Conservation (phyloP, 1,139 yeast species). For the Casaregolazyma lundiana region DNA sequence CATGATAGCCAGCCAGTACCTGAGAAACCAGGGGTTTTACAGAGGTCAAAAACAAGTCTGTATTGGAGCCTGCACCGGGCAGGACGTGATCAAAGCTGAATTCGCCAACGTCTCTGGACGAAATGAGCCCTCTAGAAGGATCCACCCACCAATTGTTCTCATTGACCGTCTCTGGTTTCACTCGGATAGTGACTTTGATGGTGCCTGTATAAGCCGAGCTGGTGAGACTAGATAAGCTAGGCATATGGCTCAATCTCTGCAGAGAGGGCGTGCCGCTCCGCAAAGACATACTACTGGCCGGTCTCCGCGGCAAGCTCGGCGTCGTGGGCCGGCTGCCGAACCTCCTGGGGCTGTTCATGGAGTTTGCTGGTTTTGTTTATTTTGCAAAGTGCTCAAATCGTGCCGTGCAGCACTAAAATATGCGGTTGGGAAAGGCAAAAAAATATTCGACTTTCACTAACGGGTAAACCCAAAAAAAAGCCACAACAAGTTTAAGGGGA, state of each 20-base stretch:
- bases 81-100: slow-evolving; percentile 68
- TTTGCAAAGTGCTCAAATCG: no score
- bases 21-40: slow-evolving; percentile 61
- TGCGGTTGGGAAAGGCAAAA: neutral
- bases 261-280: slow-evolving; percentile 28
- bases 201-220: slow-evolving; percentile 29
- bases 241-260: slow-evolving; percentile 13
- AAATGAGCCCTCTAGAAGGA: slow-evolving; percentile 20
- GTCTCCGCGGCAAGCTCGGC: slow-evolving; percentile 25
- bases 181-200: slow-evolving; percentile 35
- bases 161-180: slow-evolving; percentile 25
- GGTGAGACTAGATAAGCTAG: slow-evolving; percentile 12
- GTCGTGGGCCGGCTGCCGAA: slow-evolving; percentile 25
- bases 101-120: slow-evolving; percentile 35
- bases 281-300: slow-evolving; percentile 27
- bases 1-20: slow-evolving; percentile 76
- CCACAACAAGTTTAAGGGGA: neutral
- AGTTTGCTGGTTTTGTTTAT: neutral
- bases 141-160: slow-evolving; percentile 26
- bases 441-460: neutral
- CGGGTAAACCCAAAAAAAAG: slow-evolving; percentile 1
- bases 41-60: slow-evolving; percentile 54
- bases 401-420: no score
- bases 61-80: slow-evolving; percentile 43
- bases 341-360: slow-evolving; percentile 5